A percentile compares a stretch with the other conserved stretches of the same genome.
These are phyloP conservation scores for Colletotrichum destructivum DNA, from an alignment of 2,329 filamentous ascomycete species.

Conservation along the genomic window DNA sequence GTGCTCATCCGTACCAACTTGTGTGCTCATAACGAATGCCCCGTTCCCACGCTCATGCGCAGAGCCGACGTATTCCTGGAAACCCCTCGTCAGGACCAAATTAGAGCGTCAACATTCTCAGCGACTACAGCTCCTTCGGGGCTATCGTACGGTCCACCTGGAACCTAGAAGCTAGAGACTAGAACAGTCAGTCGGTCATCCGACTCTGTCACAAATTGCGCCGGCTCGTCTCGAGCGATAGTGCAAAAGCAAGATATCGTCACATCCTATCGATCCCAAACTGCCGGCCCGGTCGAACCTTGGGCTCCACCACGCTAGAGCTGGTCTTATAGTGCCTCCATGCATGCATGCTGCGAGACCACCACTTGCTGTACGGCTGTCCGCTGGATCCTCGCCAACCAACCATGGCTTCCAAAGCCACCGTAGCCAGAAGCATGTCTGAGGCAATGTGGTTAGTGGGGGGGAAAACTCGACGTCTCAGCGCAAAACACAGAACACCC, in stretches of 20 bases:
- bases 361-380: conserved; percentile 8
- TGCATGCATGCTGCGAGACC: conserved; percentile 39
- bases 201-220: conserved; percentile 41
- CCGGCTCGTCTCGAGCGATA: conserved; percentile 37
- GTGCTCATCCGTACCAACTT: background rate
- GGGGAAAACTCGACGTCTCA: conserved; percentile 36
- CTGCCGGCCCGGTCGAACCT: conserved; percentile 37
- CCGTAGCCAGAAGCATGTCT: conserved; percentile 25
- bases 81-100: background rate
- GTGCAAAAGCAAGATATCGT: conserved; percentile 43
- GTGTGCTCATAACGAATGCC: background rate
- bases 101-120: background rate
- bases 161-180: background rate
- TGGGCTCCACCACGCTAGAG: conserved; percentile 38
- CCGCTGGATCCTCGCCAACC: conserved; percentile 11
- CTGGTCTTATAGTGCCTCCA: conserved; percentile 29
- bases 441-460: conserved; percentile 40
- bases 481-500: conserved; percentile 31
- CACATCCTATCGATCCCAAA: conserved; percentile 43
- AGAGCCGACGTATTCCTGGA: conserved; percentile 14
- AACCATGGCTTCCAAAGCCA: conserved; percentile 16
- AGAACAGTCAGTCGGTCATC: background rate
- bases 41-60: conserved; percentile 10
- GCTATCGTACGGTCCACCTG: conserved; percentile 23
- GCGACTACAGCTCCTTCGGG: background rate